Evolutionary conservation across 352 stramenopile genomes (phyloP).

Genomic region (Pythium biforme): DNA sequence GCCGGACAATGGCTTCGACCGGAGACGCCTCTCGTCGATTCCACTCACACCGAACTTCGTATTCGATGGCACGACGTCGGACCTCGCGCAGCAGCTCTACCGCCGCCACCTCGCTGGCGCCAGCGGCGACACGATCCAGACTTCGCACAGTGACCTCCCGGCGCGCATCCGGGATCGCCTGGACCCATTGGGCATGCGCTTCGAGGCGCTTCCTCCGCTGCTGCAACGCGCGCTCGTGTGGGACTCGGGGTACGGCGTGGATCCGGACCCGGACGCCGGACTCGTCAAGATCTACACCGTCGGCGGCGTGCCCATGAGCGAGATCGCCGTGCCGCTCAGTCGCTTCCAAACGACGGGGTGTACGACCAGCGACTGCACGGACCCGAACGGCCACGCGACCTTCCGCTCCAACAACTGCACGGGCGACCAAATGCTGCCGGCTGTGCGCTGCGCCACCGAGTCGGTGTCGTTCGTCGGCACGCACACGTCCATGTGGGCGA

Average conservation of each 20-base stretch:
- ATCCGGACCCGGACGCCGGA: constrained; percentile 9
- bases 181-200: neutral
- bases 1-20: neutral
- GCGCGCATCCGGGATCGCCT: constrained; percentile 3
- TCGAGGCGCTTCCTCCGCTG: constrained; percentile 13
- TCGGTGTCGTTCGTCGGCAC: neutral
- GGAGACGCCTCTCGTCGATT: neutral
- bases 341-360: constrained; percentile 13
- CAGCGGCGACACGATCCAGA: constrained; percentile 13
- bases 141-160: constrained; percentile 7
- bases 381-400: constrained; percentile 8
- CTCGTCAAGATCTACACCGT: constrained; percentile 29
- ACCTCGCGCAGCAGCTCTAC: constrained; percentile 39
- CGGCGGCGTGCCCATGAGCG: constrained; percentile 34
- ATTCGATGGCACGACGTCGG: constrained; percentile 32
- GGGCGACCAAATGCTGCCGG: constrained; percentile 22
- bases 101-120: constrained; percentile 13
- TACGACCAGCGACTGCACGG: constrained; percentile 18
- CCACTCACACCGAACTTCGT: constrained; percentile 15
- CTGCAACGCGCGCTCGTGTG: constrained; percentile 41
- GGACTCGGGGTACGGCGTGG: constrained; percentile 36
- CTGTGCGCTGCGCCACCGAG: constrained; percentile 17
- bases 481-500: constrained; percentile 26
- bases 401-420: constrained; percentile 25
- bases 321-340: constrained; percentile 30